Conservation (phyloP, 495 filamentous ascomycete genomes). For the Neurospora sp. region DNA sequence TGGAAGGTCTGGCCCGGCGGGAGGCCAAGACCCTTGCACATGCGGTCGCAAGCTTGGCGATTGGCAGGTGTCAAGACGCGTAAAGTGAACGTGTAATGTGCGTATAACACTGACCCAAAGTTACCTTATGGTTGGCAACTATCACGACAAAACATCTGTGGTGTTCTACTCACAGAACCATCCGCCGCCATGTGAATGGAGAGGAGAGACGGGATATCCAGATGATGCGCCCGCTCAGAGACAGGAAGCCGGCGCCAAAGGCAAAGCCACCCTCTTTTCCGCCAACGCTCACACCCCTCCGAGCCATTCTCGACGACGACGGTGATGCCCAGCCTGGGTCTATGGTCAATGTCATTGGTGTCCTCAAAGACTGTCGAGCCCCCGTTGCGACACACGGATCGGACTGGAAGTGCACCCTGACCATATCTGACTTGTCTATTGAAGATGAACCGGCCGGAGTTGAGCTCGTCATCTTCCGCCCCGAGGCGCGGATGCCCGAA, state of each 20-base stretch:
- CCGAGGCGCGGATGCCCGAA: conserved; percentile 28
- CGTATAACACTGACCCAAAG: not conserved
- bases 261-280: conserved; percentile 13
- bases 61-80: not conserved
- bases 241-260: not conserved
- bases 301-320: conserved; percentile 23
- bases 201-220: not conserved
- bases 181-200: not conserved
- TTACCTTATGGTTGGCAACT: not conserved
- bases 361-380: conserved; percentile 37
- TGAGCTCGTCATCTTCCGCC: conserved; percentile 33
- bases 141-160: not conserved
- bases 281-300: conserved; percentile 18
- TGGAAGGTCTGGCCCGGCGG: not conserved
- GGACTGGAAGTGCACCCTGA: conserved; percentile 34
- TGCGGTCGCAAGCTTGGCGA: conserved; percentile 4
- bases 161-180: not conserved
- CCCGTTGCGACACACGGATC: conserved; percentile 30
- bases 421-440: conserved; percentile 30
- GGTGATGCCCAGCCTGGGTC: conserved; percentile 7
- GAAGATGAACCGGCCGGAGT: conserved; percentile 18
- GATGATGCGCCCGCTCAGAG: not conserved
- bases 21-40: not conserved
- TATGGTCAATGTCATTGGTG: conserved; percentile 38
- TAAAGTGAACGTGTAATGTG: not conserved